Evolutionary conservation across 2,329 filamentous ascomycete species (phyloP).

Genomic region (Ophiostoma himal-ulmi): DNA sequence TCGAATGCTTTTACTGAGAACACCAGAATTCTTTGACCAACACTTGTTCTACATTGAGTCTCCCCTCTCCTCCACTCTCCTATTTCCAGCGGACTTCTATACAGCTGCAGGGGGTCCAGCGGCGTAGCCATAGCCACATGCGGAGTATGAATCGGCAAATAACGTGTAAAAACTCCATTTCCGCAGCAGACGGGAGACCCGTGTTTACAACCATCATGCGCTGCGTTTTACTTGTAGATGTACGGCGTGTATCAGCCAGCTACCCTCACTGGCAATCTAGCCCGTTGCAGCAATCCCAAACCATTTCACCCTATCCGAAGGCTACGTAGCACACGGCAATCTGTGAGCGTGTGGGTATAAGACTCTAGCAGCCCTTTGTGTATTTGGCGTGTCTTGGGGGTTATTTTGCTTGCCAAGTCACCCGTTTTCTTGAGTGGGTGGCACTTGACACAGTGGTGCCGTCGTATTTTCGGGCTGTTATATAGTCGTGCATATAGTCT

Average conservation of each 20-base stretch:
- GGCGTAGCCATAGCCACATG: neutral
- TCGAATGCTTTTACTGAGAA: neutral
- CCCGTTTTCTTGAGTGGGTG: neutral
- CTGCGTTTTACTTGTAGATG: neutral
- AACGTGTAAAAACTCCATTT: neutral
- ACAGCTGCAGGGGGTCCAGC: neutral
- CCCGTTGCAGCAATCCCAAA: neutral
- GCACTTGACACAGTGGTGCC: neutral
- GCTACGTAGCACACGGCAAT: neutral
- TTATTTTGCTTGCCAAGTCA: neutral
- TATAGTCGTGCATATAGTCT: neutral
- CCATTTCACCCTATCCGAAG: neutral
- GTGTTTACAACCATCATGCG: neutral
- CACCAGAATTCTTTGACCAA: neutral
- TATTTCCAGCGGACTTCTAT: too few species aligned
- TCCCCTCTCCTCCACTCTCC: neutral
- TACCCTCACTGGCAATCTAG: neutral
- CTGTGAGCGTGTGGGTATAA: neutral
- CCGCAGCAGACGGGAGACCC: neutral
- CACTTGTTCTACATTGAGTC: neutral
- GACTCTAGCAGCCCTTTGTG: neutral
- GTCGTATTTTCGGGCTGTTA: neutral
- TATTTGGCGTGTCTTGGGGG: neutral
- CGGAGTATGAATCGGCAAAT: neutral
- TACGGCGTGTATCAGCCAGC: neutral